A percentile compares a stretch with the other conserved stretches of the same genome.
phyloP scores from a whole-genome alignment of 306 rosid genomes.

The Herpetospermum pedunculosum region DNA sequence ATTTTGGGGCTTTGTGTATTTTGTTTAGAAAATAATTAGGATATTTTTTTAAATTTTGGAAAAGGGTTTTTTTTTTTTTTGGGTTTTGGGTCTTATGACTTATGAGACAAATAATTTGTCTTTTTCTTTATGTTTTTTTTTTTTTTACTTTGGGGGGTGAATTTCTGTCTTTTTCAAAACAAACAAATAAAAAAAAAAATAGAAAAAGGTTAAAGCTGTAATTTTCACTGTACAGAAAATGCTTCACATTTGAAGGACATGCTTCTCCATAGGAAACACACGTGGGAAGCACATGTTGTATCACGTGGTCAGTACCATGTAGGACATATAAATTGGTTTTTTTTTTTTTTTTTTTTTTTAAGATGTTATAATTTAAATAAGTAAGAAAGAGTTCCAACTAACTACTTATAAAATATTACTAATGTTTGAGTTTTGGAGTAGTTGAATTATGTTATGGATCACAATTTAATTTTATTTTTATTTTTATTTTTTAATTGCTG shows the following conservation, averaged over 20 bases:
- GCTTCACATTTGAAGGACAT: background rate
- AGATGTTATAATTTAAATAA: too few relatives aligned
- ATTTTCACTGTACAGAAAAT: background rate
- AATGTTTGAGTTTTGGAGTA: too few relatives aligned
- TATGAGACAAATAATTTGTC: too few relatives aligned
- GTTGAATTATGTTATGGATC: too few relatives aligned
- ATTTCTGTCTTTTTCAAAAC: background rate
- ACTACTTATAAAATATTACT: too few relatives aligned
- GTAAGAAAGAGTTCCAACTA: too few relatives aligned
- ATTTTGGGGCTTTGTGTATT: background rate
- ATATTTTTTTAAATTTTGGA: background rate
- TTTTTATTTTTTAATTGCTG: too few relatives aligned
- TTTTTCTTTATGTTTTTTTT: background rate
- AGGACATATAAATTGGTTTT: background rate
- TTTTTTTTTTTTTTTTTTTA: too few relatives aligned
- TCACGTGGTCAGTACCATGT: background rate
- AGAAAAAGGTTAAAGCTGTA: background rate
- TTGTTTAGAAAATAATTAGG: background rate
- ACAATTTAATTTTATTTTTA: too few relatives aligned
- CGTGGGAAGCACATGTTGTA: background rate
- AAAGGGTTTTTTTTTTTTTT: background rate
- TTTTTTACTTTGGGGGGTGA: background rate
- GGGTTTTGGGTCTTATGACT: background rate
- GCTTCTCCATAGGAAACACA: background rate
- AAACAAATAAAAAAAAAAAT: background rate